phyloP scores from a whole-genome alignment of 1,284 basidiomycete genomes.

The Ustilago nuda region DNA sequence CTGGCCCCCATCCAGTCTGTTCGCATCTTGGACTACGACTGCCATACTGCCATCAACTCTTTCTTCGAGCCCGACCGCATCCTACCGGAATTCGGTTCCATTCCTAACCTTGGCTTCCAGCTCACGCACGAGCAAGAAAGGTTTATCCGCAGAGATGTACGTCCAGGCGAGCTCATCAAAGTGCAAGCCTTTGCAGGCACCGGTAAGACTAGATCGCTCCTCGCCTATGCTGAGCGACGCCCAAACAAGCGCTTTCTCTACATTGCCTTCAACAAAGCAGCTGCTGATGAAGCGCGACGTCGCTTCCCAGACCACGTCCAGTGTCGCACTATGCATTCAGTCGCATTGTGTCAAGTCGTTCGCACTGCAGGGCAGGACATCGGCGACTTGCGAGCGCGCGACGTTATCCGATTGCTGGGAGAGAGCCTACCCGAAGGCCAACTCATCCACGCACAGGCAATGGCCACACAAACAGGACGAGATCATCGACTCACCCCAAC shows the following conservation, averaged over 20 bases:
- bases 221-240: conserved; percentile 55
- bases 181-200: conserved; percentile 65
- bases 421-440: conserved; percentile 53
- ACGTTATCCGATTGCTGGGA: conserved; percentile 51
- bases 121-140: conserved; percentile 61
- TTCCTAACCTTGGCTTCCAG: conserved; percentile 22
- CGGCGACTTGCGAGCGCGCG: conserved; percentile 54
- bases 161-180: conserved; percentile 54
- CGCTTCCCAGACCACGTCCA: conserved; percentile 59
- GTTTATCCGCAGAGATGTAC: conserved; percentile 53
- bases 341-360: conserved; percentile 53
- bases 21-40: conserved; percentile 57
- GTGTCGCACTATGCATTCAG: conserved; percentile 64
- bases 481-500: conserved; percentile 50
- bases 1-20: conserved; percentile 41
- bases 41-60: conserved; percentile 35
- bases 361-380: conserved; percentile 50
- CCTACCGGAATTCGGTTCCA: conserved; percentile 8
- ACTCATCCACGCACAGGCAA: conserved; percentile 23
- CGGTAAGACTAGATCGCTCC: conserved; percentile 61
- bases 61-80: conserved; percentile 43
- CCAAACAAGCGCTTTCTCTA: conserved; percentile 59
- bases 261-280: conserved; percentile 63
- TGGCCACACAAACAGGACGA: conserved; percentile 34
- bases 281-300: conserved; percentile 51